Evolutionary conservation across 2,329 filamentous ascomycete genomes (phyloP), one percentile per base, ranked within the genome.

Genomic region (Aspergillus pseudoglaucus): DNA sequence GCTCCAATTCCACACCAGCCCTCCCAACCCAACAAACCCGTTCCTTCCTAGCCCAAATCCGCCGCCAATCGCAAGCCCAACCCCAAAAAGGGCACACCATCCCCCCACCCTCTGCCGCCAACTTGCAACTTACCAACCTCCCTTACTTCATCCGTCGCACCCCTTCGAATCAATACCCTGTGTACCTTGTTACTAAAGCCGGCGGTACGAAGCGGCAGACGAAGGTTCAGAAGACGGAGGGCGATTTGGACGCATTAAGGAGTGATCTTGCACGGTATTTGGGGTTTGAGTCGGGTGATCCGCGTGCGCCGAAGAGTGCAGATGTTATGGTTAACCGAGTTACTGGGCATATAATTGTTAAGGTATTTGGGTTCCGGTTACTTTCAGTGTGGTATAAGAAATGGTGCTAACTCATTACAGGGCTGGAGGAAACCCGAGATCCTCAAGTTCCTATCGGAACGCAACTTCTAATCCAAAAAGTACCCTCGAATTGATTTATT

Each of bases 121-220:
- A 58, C 39, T 54, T 66, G 47, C 63, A 63, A 45, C 69, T 68
- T 47, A 70, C 66, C 43, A 76, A 74, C 43, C 66, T 81, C 25
- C 78, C 81, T 9, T 95, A 90, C 74, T 78, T 83, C 59, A 78
- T 97, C 54, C 75, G 75, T 45, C 84, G 89, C 52, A 91, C 88
- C 3, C 72, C 76, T 1, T 84, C 80, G 33, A 80, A 82, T 42
- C 82, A 88, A 55, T 73, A 93, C 2, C 83, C 88, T 20, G 79
- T 97, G 40, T 98, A 97, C 71, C 75, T 83, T 14, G 75, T 82
- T 55, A 74, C 71, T 54, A 90, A 88, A 72, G 77, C 82, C 10
- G 89, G 89, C 45, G 88, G 88, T 12, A 93, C 87, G 55, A 76
- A 83, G 62, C 81, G 83, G 59, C 70, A 87, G 59, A 94, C 91